These are phyloP conservation scores for Aspergillus mulundensis DNA, from an alignment of 495 filamentous ascomycete genomes.

Conservation along the genomic window DNA sequence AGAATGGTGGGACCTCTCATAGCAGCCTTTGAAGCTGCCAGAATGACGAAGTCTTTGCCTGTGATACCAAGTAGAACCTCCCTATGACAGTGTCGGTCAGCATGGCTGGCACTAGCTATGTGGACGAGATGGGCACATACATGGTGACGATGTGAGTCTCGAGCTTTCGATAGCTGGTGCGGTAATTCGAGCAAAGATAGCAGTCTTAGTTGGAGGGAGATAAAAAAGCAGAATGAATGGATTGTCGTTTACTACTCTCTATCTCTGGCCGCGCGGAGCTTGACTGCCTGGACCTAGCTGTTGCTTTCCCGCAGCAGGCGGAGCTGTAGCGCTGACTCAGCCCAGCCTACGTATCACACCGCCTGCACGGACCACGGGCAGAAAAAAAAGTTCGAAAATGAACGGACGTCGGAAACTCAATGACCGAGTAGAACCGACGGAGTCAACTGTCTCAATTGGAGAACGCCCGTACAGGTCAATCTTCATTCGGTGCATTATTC, in stretches of 20 bases:
- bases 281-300: conserved; percentile 41
- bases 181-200: not conserved
- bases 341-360: conserved; percentile 7
- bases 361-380: conserved; percentile 31
- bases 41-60: conserved; percentile 96
- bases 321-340: conserved; percentile 40
- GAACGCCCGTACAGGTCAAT: conserved; percentile 4
- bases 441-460: conserved; percentile 7
- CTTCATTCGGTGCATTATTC: not conserved
- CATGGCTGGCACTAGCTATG: conserved; percentile 1
- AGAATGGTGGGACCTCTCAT: conserved; percentile 96
- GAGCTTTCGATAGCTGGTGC: conserved; percentile 4
- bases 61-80: conserved; percentile 98
- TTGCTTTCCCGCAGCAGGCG: conserved; percentile 21
- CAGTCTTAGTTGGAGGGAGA: not conserved
- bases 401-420: conserved; percentile 7
- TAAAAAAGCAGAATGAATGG: conserved; percentile 16
- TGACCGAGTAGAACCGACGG: conserved; percentile 2
- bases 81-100: conserved; percentile 50
- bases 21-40: conserved; percentile 94
- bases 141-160: conserved; percentile 24
- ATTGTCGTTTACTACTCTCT: conserved; percentile 10
- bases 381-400: conserved; percentile 39
- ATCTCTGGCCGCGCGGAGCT: conserved; percentile 36
- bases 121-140: conserved; percentile 19